phyloP scores from a whole-genome alignment of 192 early-diverging fungal genomes.

The Backusella morwellensis region DNA sequence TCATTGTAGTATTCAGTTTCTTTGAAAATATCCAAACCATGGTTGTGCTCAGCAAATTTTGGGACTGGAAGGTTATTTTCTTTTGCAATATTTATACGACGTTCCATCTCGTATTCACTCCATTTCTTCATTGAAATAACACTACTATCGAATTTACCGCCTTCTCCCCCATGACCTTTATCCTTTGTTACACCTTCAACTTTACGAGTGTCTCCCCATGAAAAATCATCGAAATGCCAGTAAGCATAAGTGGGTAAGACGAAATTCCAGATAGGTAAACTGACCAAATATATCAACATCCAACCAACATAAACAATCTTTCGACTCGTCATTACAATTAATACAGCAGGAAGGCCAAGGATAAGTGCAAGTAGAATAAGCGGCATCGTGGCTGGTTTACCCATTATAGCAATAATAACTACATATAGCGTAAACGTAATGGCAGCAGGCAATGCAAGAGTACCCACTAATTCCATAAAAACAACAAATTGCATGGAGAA shows the following conservation, averaged over 20 bases:
- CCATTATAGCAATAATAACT: slow-evolving; percentile 61
- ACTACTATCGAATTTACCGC: slow-evolving; percentile 74
- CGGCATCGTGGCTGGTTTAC: slow-evolving; percentile 54
- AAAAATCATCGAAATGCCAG: slow-evolving; percentile 90
- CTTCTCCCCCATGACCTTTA: slow-evolving; percentile 57
- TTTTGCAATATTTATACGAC: slow-evolving; percentile 22
- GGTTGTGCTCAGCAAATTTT: slow-evolving; percentile 14
- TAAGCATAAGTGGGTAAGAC: slow-evolving; percentile 74
- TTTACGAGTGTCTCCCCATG: slow-evolving; percentile 81
- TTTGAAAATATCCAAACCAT: slow-evolving; percentile 12
- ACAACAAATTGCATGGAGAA: slow-evolving; percentile 97
- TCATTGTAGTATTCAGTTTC: neutral
- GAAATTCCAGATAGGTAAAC: slow-evolving; percentile 80
- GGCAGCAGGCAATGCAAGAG: slow-evolving; percentile 89
- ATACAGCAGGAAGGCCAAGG: slow-evolving; percentile 72
- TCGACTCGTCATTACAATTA: slow-evolving; percentile 80
- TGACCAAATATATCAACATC: slow-evolving; percentile 77
- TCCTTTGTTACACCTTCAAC: slow-evolving; percentile 60
- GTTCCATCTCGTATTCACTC: slow-evolving; percentile 72
- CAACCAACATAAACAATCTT: slow-evolving; percentile 78
- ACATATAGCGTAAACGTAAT: slow-evolving; percentile 87
- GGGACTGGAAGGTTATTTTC: slow-evolving; percentile 22
- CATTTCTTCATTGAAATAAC: slow-evolving; percentile 78
- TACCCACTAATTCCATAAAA: slow-evolving; percentile 92
- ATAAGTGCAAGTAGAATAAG: slow-evolving; percentile 67